phyloP scores from a whole-genome alignment of 1,284 basidiomycete species.

The Schizophyllum commune region DNA sequence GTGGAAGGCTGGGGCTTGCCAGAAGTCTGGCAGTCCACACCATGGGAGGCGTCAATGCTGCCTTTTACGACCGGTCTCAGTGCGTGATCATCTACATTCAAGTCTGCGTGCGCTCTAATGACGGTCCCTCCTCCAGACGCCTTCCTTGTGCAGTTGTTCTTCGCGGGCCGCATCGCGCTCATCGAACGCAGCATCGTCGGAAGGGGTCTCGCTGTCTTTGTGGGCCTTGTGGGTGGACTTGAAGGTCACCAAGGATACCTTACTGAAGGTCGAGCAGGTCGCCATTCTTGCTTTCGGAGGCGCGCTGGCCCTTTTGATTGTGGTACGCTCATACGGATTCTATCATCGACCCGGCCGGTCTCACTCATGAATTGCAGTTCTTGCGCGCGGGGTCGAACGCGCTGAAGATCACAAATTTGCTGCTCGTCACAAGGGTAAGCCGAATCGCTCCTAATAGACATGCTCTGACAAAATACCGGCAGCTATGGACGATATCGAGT shows the following conservation, averaged over 20 bases:
- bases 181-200: neutral
- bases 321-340: neutral
- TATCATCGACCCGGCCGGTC: no score
- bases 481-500: neutral
- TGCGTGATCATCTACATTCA: neutral
- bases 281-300: neutral
- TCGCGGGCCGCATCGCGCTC: neutral
- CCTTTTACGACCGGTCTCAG: neutral
- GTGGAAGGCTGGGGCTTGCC: neutral
- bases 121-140: neutral
- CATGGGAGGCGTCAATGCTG: neutral
- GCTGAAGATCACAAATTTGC: neutral
- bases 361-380: neutral
- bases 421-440: neutral
- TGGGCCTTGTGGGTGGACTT: neutral
- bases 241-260: no score
- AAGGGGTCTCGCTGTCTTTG: neutral
- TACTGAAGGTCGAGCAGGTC: neutral
- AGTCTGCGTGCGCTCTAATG: neutral
- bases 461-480: no score
- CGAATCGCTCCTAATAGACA: neutral
- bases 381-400: neutral
- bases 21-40: neutral
- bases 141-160: neutral
- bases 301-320: neutral